Conservation (phyloP, 495 filamentous ascomycete genomes). For the Penicillium egyptiacum region DNA sequence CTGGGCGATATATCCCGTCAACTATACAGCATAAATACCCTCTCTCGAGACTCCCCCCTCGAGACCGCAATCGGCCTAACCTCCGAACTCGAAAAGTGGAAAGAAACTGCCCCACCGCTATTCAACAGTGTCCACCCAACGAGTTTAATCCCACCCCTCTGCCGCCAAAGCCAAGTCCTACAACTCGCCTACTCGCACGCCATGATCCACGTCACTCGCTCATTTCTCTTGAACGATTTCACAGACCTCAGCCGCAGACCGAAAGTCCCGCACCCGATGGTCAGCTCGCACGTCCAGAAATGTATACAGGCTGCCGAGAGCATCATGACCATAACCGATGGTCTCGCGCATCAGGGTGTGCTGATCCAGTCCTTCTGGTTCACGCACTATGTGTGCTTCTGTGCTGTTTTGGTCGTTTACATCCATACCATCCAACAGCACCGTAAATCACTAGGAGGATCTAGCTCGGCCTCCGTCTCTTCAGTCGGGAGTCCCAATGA, state of each 20-base stretch:
- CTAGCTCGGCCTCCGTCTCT: slow-evolving; percentile 19
- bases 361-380: slow-evolving; percentile 52
- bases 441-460: slow-evolving; percentile 24
- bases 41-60: slow-evolving; percentile 39
- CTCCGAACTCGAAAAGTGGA: slow-evolving; percentile 39
- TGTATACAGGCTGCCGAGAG: slow-evolving; percentile 48
- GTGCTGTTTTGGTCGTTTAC: slow-evolving; percentile 54
- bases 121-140: slow-evolving; percentile 47
- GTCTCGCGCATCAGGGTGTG: slow-evolving; percentile 39
- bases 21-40: slow-evolving; percentile 48
- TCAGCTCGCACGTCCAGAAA: slow-evolving; percentile 39
- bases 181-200: slow-evolving; percentile 54
- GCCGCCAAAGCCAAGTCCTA: slow-evolving; percentile 55
- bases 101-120: slow-evolving; percentile 43
- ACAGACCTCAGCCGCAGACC: slow-evolving; percentile 43
- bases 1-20: slow-evolving; percentile 48
- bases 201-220: slow-evolving; percentile 56
- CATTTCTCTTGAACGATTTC: slow-evolving; percentile 55
- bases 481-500: slow-evolving; percentile 26
- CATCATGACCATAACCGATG: slow-evolving; percentile 40
- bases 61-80: slow-evolving; percentile 42
- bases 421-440: slow-evolving; percentile 56
- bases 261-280: slow-evolving; percentile 30
- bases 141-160: slow-evolving; percentile 52
- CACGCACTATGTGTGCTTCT: slow-evolving; percentile 55